Percentiles rank a stretch among this genome's conserved stretches.
These are phyloP conservation scores for Pulveroboletus ravenelii DNA, from an alignment of 768 basidiomycete species.

Conservation along the genomic window DNA sequence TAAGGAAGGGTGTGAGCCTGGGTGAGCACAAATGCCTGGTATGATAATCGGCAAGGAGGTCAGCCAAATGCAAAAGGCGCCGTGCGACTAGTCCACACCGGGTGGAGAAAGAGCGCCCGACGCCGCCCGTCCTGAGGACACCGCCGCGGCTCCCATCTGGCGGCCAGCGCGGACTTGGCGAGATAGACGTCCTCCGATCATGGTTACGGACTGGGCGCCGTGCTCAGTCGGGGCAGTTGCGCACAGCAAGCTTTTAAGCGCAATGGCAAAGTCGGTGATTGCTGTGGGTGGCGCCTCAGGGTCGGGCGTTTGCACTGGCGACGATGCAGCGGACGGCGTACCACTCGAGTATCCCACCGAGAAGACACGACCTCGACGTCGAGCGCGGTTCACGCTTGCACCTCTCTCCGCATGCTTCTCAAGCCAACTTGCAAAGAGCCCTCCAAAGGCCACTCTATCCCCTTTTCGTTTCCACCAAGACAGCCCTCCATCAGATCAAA, in stretches of 20 bases:
- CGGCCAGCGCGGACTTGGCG: background rate
- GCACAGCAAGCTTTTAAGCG: too few relatives aligned
- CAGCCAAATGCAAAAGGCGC: background rate
- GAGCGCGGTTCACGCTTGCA: background rate
- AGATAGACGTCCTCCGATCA: background rate
- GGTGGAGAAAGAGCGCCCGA: too few relatives aligned
- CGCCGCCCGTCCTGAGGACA: too few relatives aligned
- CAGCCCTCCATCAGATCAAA: background rate
- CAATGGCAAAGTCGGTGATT: too few relatives aligned
- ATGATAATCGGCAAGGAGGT: background rate
- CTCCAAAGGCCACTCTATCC: background rate
- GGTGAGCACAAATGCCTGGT: too few relatives aligned
- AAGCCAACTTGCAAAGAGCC: background rate
- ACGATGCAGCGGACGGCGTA: too few relatives aligned
- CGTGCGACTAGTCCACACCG: too few relatives aligned
- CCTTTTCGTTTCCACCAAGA: background rate
- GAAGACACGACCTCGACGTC: constrained; percentile 1
- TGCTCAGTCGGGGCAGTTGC: too few relatives aligned
- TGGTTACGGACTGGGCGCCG: background rate
- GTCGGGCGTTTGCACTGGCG: too few relatives aligned
- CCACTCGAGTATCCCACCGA: background rate
- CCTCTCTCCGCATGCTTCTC: background rate
- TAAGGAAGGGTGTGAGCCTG: background rate
- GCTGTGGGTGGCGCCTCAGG: background rate
- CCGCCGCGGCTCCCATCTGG: background rate